Evolutionary conservation across 169 alveolate species (phyloP).

Genomic region (Plasmodium blacklocki): DNA sequence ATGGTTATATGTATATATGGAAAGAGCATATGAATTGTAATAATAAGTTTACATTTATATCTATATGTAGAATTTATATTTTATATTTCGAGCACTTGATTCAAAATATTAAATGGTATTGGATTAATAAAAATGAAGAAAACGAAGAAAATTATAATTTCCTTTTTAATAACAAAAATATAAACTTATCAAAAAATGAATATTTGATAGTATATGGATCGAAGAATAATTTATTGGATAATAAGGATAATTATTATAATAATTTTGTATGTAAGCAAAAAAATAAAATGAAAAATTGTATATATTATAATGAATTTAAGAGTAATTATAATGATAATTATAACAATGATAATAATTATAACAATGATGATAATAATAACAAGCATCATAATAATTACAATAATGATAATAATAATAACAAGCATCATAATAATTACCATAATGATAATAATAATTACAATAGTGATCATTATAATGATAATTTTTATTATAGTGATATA

Average conservation of each 20-base stretch:
- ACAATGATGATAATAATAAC: no score
- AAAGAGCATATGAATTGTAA: constrained; percentile 52
- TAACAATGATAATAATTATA: no score
- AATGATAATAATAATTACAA: no score
- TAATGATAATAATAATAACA: no score
- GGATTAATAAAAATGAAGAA: constrained; percentile 48
- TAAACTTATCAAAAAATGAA: constrained; percentile 44
- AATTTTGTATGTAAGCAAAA: neutral
- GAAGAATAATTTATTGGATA: neutral
- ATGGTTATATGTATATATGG: constrained; percentile 76
- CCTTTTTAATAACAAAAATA: constrained; percentile 10
- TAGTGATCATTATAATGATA: no score
- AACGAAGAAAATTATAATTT: constrained; percentile 9
- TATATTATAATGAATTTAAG: constrained; percentile 7
- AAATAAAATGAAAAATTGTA: constrained; percentile 23
- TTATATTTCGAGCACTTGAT: constrained; percentile 21
- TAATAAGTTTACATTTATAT: constrained; percentile 57
- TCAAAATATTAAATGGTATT: constrained; percentile 50
- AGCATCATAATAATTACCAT: no score
- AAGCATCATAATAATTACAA: no score
- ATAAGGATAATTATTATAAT: neutral
- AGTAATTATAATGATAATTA: neutral
- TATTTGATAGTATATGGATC: constrained; percentile 72
- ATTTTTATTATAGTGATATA: neutral
- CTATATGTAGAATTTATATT: constrained; percentile 64